Percentiles rank a stretch among this genome's conserved stretches.
These are phyloP conservation scores for Raphanus sativus DNA, from an alignment of 345 rosid genomes.

Conservation along the genomic window DNA sequence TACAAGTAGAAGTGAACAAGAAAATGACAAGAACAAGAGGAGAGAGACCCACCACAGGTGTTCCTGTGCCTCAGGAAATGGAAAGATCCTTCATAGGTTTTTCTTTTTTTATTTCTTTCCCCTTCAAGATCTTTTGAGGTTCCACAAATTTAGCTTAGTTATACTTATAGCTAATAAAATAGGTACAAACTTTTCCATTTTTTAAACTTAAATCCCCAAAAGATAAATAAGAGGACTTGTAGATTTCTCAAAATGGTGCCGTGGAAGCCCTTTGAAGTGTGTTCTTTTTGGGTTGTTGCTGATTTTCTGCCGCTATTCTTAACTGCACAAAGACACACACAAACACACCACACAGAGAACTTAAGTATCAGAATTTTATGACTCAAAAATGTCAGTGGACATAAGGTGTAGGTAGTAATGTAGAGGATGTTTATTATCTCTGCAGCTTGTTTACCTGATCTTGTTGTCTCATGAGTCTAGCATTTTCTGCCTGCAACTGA, in stretches of 20 bases:
- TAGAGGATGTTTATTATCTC: neutral
- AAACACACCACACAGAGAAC: slow-evolving; percentile 14
- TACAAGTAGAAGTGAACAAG: slow-evolving; percentile 18
- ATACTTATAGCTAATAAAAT: slow-evolving; percentile 22
- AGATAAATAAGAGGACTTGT: slow-evolving; percentile 28
- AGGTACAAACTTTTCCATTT: slow-evolving; percentile 34
- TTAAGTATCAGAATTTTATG: slow-evolving; percentile 14
- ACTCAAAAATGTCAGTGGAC: neutral
- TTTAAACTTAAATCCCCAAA: slow-evolving; percentile 13
- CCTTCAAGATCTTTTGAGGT: slow-evolving; percentile 23
- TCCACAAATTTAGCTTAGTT: slow-evolving; percentile 37
- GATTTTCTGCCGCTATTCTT: slow-evolving; percentile 48
- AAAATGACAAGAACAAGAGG: slow-evolving; percentile 24
- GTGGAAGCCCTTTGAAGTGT: slow-evolving; percentile 57
- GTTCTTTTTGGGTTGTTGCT: slow-evolving; percentile 46
- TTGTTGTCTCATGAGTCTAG: slow-evolving; percentile 57
- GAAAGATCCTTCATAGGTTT: slow-evolving; percentile 21
- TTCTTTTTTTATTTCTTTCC: slow-evolving; percentile 5
- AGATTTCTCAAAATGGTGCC: slow-evolving; percentile 72
- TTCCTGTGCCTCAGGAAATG: slow-evolving; percentile 36
- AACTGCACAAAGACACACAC: slow-evolving; percentile 40
- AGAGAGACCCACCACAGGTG: slow-evolving; percentile 31
- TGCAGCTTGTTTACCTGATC: slow-evolving; percentile 51
- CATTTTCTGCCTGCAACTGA: slow-evolving; percentile 61
- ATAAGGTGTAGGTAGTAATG: slow-evolving; percentile 19